These are phyloP conservation scores for Colletotrichum plurivorum DNA, from an alignment of 2,329 filamentous ascomycete species.

Conservation along the genomic window DNA sequence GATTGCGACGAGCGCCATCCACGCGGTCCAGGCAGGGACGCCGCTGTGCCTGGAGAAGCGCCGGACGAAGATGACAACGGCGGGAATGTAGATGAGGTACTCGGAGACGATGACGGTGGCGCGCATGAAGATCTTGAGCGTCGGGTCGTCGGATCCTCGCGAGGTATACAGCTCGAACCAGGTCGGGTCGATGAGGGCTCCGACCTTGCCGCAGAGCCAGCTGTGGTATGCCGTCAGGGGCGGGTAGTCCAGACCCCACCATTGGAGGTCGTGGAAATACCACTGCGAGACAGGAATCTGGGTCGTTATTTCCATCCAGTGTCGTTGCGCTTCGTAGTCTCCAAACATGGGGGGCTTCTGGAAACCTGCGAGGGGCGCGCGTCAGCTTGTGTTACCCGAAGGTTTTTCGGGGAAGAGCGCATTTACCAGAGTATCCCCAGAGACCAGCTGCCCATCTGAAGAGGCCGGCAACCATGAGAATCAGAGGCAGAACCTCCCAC, in stretches of 20 bases:
- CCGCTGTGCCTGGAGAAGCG: slow-evolving; percentile 83
- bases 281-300: slow-evolving; percentile 92
- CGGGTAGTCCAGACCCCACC: slow-evolving; percentile 99
- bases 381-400: slow-evolving; percentile 14
- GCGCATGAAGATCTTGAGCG: slow-evolving; percentile 95
- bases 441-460: slow-evolving; percentile 94
- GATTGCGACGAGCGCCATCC: slow-evolving; percentile 89
- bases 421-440: slow-evolving; percentile 92
- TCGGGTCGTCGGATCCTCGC: slow-evolving; percentile 82
- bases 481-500: slow-evolving; percentile 91
- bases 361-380: slow-evolving; percentile 68
- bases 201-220: slow-evolving; percentile 93
- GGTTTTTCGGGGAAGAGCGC: neutral
- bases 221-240: slow-evolving; percentile 98
- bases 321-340: slow-evolving; percentile 97
- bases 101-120: slow-evolving; percentile 92
- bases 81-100: slow-evolving; percentile 90
- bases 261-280: slow-evolving; percentile 97
- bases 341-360: slow-evolving; percentile 90
- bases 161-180: slow-evolving; percentile 93
- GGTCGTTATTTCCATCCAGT: slow-evolving; percentile 98
- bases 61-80: slow-evolving; percentile 86
- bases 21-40: slow-evolving; percentile 85
- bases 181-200: slow-evolving; percentile 79
- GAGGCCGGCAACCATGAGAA: slow-evolving; percentile 90